phyloP scores from a whole-genome alignment of 2,329 filamentous ascomycete species.

The Verticillium longisporum region DNA sequence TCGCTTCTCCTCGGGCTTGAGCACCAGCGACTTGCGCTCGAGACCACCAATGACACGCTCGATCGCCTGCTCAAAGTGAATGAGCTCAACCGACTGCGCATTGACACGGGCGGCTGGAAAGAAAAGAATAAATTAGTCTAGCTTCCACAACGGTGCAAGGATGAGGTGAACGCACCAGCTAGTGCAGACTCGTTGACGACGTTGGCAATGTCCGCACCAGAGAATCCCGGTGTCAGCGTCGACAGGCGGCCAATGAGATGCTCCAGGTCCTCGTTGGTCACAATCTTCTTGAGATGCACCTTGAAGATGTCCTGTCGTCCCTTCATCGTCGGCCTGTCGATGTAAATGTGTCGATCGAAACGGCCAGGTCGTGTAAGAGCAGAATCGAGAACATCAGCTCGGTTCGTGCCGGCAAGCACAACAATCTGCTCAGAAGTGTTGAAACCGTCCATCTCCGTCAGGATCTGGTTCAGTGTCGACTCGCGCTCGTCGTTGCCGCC shows the following conservation, averaged over 20 bases:
- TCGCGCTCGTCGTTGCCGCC: conserved; percentile 96
- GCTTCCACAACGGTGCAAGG: too few relatives aligned
- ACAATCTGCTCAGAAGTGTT: conserved; percentile 96
- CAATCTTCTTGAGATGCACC: conserved; percentile 91
- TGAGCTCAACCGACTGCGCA: conserved; percentile 75
- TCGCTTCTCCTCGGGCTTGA: conserved; percentile 88
- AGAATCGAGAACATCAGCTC: conserved; percentile 90
- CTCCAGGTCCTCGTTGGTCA: conserved; percentile 84
- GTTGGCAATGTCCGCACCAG: conserved; percentile 96
- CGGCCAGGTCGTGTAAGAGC: conserved; percentile 89
- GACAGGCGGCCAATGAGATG: conserved; percentile 82
- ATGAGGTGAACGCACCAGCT: conserved; percentile 61
- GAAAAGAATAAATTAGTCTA: conserved; percentile 28
- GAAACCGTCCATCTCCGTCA: conserved; percentile 99
- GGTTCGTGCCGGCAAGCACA: conserved; percentile 92
- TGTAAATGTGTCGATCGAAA: conserved; percentile 93
- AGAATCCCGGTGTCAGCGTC: conserved; percentile 91
- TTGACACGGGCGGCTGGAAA: conserved; percentile 70
- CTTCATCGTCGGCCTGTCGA: conserved; percentile 94
- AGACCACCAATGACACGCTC: conserved; percentile 94
- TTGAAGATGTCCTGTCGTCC: conserved; percentile 93
- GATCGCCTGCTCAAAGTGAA: conserved; percentile 94
- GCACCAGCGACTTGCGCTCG: conserved; percentile 93
- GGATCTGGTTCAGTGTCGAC: conserved; percentile 93
- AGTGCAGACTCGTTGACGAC: conserved; percentile 96